A percentile compares a stretch with the other conserved stretches of the same genome.
phyloP scores from a whole-genome alignment of 75 land plant genomes.

The Chamaecyparis obtusa region DNA sequence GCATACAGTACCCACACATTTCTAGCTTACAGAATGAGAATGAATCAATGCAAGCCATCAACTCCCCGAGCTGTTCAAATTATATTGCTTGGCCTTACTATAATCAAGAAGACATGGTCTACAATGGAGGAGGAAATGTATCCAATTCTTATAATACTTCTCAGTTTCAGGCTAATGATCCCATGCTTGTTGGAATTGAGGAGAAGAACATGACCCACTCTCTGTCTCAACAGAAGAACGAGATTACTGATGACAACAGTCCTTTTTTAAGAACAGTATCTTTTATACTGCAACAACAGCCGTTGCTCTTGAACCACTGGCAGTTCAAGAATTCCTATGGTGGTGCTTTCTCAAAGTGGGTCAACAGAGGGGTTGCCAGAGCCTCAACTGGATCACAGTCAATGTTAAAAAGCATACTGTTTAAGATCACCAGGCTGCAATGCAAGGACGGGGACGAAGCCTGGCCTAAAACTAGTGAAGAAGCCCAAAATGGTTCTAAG shows the following conservation, averaged over 20 bases:
- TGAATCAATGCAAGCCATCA: background rate
- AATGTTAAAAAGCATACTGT: conserved; percentile 55
- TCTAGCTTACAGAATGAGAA: background rate
- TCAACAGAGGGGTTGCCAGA: conserved; percentile 10
- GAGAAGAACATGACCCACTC: background rate
- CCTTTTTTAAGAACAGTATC: background rate
- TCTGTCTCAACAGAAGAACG: background rate
- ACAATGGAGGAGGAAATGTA: background rate
- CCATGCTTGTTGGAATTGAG: background rate
- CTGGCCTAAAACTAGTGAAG: conserved; percentile 23
- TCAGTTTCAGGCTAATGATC: background rate
- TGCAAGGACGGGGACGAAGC: conserved; percentile 31
- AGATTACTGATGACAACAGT: background rate
- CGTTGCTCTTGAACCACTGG: background rate
- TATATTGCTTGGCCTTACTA: background rate
- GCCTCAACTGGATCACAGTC: conserved; percentile 37
- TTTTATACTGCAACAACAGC: background rate
- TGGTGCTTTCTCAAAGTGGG: conserved; percentile 48
- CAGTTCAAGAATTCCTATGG: background rate
- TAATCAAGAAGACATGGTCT: background rate
- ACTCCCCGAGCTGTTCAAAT: background rate
- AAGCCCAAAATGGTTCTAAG: conserved; percentile 17
- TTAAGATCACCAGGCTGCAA: conserved; percentile 53
- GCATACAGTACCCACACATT: background rate
- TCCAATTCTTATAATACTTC: background rate